Evolutionary conservation across 2,329 filamentous ascomycete genomes (phyloP).

Genomic region (Microsporum canis): DNA sequence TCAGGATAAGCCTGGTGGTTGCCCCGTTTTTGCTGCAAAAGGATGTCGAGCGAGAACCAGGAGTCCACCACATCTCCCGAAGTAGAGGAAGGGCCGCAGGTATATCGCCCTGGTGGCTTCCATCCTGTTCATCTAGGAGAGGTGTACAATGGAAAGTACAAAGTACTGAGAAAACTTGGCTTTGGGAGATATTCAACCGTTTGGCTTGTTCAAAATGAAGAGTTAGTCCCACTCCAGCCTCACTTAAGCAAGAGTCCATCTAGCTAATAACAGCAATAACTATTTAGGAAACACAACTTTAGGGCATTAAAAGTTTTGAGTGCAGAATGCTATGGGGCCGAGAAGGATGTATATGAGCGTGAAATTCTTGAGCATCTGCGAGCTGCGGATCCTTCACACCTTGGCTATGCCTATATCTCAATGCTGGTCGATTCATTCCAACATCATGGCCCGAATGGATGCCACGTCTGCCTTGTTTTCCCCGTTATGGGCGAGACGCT

Average conservation of each 20-base stretch:
- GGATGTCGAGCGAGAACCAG: no score
- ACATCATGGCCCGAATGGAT: constrained; percentile 18
- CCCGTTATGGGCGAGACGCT: constrained; percentile 16
- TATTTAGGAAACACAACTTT: constrained; percentile 5
- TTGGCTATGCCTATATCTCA: constrained; percentile 7
- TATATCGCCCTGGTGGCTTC: constrained; percentile 4
- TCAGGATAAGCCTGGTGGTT: no score
- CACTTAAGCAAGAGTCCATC: background rate
- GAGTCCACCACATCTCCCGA: no score
- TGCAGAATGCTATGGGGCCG: constrained; percentile 7
- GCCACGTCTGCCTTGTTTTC: constrained; percentile 18
- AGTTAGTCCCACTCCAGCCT: background rate
- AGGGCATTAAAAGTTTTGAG: constrained; percentile 9
- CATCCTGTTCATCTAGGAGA: constrained; percentile 9
- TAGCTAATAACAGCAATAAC: background rate
- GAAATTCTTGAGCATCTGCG: constrained; percentile 8
- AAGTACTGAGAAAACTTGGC: constrained; percentile 8
- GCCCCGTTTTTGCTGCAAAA: no score
- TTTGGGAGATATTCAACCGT: constrained; percentile 9
- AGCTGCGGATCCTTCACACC: constrained; percentile 4
- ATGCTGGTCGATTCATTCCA: constrained; percentile 12
- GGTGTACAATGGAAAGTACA: constrained; percentile 8
- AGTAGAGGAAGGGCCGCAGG: background rate
- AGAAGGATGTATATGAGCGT: constrained; percentile 7
- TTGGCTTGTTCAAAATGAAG: constrained; percentile 8